These are phyloP conservation scores for Epichloe hybrida DNA, from an alignment of 2,329 filamentous ascomycete species.

Conservation along the genomic window DNA sequence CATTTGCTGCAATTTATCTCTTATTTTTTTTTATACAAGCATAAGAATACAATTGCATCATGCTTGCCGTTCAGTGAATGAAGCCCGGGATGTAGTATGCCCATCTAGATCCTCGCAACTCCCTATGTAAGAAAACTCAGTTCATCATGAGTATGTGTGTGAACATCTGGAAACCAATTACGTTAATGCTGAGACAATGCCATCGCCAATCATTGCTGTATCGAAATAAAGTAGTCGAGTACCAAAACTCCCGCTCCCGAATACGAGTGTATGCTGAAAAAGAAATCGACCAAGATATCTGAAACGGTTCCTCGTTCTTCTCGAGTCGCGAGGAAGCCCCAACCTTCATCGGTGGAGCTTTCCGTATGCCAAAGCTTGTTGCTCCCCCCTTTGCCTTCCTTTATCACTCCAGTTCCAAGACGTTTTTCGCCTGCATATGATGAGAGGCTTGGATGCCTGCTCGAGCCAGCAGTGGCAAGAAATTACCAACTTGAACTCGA, in stretches of 20 bases:
- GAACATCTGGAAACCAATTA: neutral
- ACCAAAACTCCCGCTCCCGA: neutral
- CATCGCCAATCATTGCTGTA: neutral
- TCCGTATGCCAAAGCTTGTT: neutral
- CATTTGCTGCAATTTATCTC: no score
- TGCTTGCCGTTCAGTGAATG: no score
- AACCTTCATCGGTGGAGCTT: neutral
- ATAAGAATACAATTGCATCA: no score
- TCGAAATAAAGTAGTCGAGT: neutral
- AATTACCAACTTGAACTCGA: neutral
- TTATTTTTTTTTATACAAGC: no score
- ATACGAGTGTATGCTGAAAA: neutral
- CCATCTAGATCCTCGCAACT: neutral
- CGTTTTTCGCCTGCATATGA: neutral
- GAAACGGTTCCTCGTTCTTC: neutral
- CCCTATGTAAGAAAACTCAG: neutral
- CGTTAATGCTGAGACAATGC: slow-evolving; percentile 3
- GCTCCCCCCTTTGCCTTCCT: no score
- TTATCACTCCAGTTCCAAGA: neutral
- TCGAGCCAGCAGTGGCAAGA: no score
- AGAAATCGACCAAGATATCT: neutral
- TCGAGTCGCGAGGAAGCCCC: no score
- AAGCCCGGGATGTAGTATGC: neutral
- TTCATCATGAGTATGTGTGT: neutral
- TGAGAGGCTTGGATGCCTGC: no score